These are phyloP conservation scores for Salvia rosmarinus DNA, from an alignment of 257 asterid species.

Conservation along the genomic window DNA sequence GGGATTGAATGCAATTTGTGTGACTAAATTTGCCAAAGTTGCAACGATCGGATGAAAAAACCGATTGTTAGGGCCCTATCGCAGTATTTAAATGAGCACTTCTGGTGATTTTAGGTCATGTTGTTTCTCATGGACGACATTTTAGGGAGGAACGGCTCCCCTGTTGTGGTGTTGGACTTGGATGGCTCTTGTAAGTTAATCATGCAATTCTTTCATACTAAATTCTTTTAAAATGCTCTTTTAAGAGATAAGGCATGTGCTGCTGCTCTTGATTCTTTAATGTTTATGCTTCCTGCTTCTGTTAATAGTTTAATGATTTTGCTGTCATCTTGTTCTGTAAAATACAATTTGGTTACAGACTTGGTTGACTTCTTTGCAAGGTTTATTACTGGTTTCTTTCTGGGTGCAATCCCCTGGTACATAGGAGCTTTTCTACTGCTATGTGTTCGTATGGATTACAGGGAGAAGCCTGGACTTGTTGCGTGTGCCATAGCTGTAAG, in stretches of 20 bases:
- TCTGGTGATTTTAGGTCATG: conserved; percentile 58
- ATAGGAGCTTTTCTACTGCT: conserved; percentile 76
- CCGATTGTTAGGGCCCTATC: neutral
- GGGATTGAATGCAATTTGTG: neutral
- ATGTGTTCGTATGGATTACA: conserved; percentile 79
- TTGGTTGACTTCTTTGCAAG: conserved; percentile 42
- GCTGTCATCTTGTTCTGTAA: conserved; percentile 7
- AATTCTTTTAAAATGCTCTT: neutral
- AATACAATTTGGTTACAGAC: conserved; percentile 11
- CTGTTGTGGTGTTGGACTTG: conserved; percentile 91
- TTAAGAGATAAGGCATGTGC: neutral
- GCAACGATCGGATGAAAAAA: neutral
- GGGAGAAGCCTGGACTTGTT: conserved; percentile 91
- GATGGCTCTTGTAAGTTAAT: conserved; percentile 85
- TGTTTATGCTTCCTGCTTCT: conserved; percentile 19
- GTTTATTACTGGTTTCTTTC: conserved; percentile 78
- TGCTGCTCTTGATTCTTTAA: conserved; percentile 23
- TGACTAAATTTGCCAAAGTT: conserved; percentile 11
- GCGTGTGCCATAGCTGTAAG: conserved; percentile 90
- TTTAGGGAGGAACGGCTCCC: conserved; percentile 73
- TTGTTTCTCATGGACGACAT: conserved; percentile 56
- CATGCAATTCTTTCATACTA: neutral
- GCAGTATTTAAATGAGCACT: neutral
- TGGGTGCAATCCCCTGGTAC: conserved; percentile 93
- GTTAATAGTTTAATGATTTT: conserved; percentile 20